Conservation (phyloP, 2,329 filamentous ascomycete species). For the Colletotrichum chlorophyti region DNA sequence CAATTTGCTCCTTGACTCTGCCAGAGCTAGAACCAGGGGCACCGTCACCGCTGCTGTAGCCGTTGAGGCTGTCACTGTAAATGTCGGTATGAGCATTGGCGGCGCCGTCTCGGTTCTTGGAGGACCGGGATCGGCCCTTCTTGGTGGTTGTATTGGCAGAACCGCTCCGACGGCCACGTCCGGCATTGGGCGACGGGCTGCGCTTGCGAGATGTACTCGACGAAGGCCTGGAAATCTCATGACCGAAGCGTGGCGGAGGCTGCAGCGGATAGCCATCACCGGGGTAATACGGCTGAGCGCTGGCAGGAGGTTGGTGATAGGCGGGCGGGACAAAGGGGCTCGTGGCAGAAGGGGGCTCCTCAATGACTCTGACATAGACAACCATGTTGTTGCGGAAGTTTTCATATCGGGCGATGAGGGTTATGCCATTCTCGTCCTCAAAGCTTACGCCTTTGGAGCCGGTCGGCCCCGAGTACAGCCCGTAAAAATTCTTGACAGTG, state of each 20-base stretch:
- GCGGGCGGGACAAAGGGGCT: constrained; percentile 58
- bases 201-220: constrained; percentile 77
- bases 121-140: constrained; percentile 72
- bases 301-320: constrained; percentile 58
- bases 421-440: constrained; percentile 87
- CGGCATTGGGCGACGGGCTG: constrained; percentile 76
- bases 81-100: constrained; percentile 61
- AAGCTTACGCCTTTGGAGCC: constrained; percentile 88
- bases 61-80: constrained; percentile 70
- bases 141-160: constrained; percentile 71
- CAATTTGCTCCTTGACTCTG: constrained; percentile 83
- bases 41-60: constrained; percentile 88
- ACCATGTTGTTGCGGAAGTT: constrained; percentile 94
- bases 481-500: constrained; percentile 99
- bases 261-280: constrained; percentile 59
- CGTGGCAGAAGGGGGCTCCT: constrained; percentile 56
- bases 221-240: constrained; percentile 69
- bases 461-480: constrained; percentile 79
- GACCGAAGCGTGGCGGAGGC: constrained; percentile 56
- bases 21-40: constrained; percentile 79
- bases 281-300: constrained; percentile 61
- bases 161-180: constrained; percentile 76
- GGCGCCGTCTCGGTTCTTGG: constrained; percentile 68
- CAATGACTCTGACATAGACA: constrained; percentile 88
- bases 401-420: constrained; percentile 93